phyloP scores from a whole-genome alignment of 1,284 basidiomycete species.

The Ustilago tritici region DNA sequence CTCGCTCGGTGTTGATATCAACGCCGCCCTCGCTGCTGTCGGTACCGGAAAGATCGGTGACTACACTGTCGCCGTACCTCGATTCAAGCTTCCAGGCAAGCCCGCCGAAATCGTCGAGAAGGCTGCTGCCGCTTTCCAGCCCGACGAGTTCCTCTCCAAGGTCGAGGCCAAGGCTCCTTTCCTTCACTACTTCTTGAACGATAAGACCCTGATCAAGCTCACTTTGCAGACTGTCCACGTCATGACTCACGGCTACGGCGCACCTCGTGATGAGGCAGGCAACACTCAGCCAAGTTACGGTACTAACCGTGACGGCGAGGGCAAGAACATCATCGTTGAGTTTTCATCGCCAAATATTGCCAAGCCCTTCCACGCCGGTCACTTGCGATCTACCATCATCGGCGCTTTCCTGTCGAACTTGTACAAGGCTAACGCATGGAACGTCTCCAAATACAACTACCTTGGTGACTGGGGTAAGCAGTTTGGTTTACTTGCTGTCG shows the following conservation, averaged over 20 bases:
- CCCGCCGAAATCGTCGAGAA: conserved; percentile 81
- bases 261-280: conserved; percentile 45
- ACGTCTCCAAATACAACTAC: conserved; percentile 91
- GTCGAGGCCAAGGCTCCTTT: conserved; percentile 62
- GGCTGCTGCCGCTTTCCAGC: conserved; percentile 75
- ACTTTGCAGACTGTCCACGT: conserved; percentile 85
- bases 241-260: conserved; percentile 74
- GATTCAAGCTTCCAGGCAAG: conserved; percentile 88
- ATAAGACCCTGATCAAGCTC: conserved; percentile 77
- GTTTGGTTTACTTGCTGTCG: conserved; percentile 82
- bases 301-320: conserved; percentile 63
- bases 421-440: conserved; percentile 93
- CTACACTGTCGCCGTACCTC: conserved; percentile 89
- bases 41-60: conserved; percentile 89
- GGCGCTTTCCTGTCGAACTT: conserved; percentile 92
- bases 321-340: conserved; percentile 74
- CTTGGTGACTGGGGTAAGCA: conserved; percentile 73
- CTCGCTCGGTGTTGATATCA: conserved; percentile 73
- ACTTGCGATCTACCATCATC: conserved; percentile 96
- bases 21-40: conserved; percentile 82
- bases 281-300: conserved; percentile 66
- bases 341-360: conserved; percentile 98
- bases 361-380: conserved; percentile 98
- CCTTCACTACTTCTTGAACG: conserved; percentile 62
- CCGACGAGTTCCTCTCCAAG: conserved; percentile 59